Evolutionary conservation across 2,329 filamentous ascomycete species (phyloP).

Genomic region (Colletotrichum tropicale): DNA sequence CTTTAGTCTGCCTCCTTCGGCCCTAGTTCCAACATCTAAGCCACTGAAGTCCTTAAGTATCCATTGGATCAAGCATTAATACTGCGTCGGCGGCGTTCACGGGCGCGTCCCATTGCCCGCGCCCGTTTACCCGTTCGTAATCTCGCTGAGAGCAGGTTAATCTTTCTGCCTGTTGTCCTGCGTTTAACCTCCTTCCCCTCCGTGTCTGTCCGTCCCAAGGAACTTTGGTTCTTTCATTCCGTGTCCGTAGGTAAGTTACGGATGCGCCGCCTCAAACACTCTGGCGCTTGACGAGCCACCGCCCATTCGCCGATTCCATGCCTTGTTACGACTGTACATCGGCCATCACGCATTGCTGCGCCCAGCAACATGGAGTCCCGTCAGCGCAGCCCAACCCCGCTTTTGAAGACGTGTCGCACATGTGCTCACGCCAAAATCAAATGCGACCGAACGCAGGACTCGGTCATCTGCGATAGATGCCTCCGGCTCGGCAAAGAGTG

Average conservation of each 20-base stretch:
- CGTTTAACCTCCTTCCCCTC: not conserved
- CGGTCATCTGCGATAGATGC: constrained; percentile 35
- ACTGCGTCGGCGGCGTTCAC: not conserved
- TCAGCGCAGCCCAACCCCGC: constrained; percentile 11
- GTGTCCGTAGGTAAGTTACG: constrained; percentile 5
- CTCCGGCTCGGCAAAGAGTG: constrained; percentile 35
- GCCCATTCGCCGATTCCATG: not conserved
- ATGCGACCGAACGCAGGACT: constrained; percentile 36
- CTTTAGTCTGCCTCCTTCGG: not conserved
- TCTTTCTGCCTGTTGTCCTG: not conserved
- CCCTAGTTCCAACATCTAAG: not conserved
- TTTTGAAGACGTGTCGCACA: constrained; percentile 35
- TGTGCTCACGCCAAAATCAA: constrained; percentile 40
- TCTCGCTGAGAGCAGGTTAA: not conserved
- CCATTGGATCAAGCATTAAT: not conserved
- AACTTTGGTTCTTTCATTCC: not conserved
- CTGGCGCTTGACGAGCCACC: not conserved
- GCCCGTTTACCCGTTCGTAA: not conserved
- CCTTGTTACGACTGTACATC: not conserved
- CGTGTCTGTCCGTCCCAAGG: constrained; percentile 4
- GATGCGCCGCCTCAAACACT: not conserved
- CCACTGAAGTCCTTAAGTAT: not conserved
- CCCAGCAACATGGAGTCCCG: not conserved
- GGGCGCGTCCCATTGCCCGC: not conserved
- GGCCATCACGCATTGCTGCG: not conserved